A percentile compares a stretch with the other conserved stretches of the same genome.
These are phyloP conservation scores for Knufia fluminis DNA, from an alignment of 2,329 filamentous ascomycete species.

Conservation along the genomic window DNA sequence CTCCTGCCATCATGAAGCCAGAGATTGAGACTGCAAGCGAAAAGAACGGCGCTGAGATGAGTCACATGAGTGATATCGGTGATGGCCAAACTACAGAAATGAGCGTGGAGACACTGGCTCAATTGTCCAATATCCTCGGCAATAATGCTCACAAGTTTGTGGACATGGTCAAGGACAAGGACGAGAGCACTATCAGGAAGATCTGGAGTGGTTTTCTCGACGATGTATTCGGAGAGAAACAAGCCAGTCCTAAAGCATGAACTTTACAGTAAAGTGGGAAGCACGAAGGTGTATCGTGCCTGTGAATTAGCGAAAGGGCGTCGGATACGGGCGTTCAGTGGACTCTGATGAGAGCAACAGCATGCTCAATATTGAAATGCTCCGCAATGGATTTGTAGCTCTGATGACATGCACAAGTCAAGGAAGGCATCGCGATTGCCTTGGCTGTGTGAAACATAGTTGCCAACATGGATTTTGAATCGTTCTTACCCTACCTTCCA, in stretches of 20 bases:
- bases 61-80: slow-evolving; percentile 49
- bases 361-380: too few species aligned
- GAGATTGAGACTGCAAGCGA: slow-evolving; percentile 42
- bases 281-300: not conserved
- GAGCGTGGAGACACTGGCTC: slow-evolving; percentile 44
- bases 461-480: too few species aligned
- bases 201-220: slow-evolving; percentile 42
- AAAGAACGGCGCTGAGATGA: slow-evolving; percentile 32
- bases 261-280: slow-evolving; percentile 6
- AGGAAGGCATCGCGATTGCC: too few species aligned
- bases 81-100: slow-evolving; percentile 43
- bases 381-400: too few species aligned
- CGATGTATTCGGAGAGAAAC: slow-evolving; percentile 38
- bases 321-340: too few species aligned
- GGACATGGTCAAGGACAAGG: slow-evolving; percentile 31
- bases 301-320: not conserved
- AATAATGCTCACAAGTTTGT: slow-evolving; percentile 32
- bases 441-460: too few species aligned
- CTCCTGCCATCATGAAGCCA: slow-evolving; percentile 42
- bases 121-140: slow-evolving; percentile 43
- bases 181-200: slow-evolving; percentile 33
- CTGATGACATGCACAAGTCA: too few species aligned
- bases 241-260: slow-evolving; percentile 21
- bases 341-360: too few species aligned
- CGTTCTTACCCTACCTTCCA: too few species aligned